Evolutionary conservation across 139 green algal species (phyloP).

Genomic region (Chlorella sp.): DNA sequence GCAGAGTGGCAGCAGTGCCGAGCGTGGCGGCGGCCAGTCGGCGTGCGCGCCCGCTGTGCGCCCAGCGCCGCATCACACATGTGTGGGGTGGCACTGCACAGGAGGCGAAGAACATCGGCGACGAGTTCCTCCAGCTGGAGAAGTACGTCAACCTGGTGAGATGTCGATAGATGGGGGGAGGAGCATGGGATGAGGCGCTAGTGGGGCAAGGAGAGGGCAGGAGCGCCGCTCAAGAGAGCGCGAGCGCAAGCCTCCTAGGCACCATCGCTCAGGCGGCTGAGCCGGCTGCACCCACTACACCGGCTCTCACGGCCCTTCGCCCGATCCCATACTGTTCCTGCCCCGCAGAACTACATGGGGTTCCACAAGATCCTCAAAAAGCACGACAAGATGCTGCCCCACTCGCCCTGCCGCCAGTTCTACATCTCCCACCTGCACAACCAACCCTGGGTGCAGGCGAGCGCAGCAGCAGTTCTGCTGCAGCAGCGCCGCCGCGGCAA

Average conservation of each 20-base stretch:
- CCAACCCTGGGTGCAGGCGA: conserved; percentile 84
- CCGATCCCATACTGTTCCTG: no score
- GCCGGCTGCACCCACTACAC: no score
- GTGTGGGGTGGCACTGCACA: conserved; percentile 31
- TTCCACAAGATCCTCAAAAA: conserved; percentile 97
- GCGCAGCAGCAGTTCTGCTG: no score
- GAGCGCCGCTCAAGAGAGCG: no score
- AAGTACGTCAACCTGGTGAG: conserved; percentile 98
- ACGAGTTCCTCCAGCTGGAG: conserved; percentile 89
- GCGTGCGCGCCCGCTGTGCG: neutral
- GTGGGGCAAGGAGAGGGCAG: no score
- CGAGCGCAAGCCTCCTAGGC: no score
- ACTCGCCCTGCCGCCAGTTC: conserved; percentile 87
- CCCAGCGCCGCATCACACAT: neutral
- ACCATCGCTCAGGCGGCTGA: no score
- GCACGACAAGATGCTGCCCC: conserved; percentile 93
- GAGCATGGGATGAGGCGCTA: no score
- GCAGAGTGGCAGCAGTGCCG: neutral
- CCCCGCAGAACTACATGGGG: neutral
- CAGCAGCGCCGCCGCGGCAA: no score
- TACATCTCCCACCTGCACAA: conserved; percentile 93
- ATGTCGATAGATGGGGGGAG: conserved; percentile 33
- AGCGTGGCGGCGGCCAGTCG: no score
- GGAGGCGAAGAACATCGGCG: conserved; percentile 83
- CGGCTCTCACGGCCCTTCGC: no score